phyloP scores from a whole-genome alignment of 805 yeast species.

The Ogataea polymorpha region DNA sequence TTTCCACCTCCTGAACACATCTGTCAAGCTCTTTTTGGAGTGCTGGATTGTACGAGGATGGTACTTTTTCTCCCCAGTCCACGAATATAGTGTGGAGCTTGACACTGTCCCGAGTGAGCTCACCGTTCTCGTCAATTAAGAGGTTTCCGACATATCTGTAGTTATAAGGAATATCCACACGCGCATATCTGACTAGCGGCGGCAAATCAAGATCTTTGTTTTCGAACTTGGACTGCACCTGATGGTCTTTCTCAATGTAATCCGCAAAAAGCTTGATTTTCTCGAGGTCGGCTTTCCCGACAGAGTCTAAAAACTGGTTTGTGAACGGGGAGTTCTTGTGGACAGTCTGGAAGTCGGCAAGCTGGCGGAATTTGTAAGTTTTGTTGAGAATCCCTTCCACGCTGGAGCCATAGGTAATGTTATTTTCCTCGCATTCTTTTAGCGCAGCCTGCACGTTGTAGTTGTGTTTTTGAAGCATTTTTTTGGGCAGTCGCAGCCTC shows the following conservation, averaged over 20 bases:
- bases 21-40: conserved; percentile 44
- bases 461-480: conserved; percentile 39
- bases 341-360: conserved; percentile 82
- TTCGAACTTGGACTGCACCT: conserved; percentile 14
- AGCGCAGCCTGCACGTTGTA: conserved; percentile 44
- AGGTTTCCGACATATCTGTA: conserved; percentile 79
- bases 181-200: conserved; percentile 84
- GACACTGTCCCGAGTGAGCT: conserved; percentile 40
- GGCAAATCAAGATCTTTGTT: conserved; percentile 57
- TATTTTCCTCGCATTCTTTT: conserved; percentile 33
- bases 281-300: conserved; percentile 41
- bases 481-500: conserved; percentile 59
- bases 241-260: conserved; percentile 19
- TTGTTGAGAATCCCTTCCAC: conserved; percentile 69
- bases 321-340: conserved; percentile 56
- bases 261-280: conserved; percentile 41
- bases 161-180: conserved; percentile 69
- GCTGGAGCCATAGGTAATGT: conserved; percentile 38
- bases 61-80: conserved; percentile 47
- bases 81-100: conserved; percentile 55
- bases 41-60: conserved; percentile 47
- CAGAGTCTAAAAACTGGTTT: conserved; percentile 36
- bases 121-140: conserved; percentile 53
- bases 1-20: conserved; percentile 33
- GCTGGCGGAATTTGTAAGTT: conserved; percentile 74